Evolutionary conservation across 768 basidiomycete genomes (phyloP), one percentile per base, ranked within the genome.

Genomic region (Boletus huronensis): DNA sequence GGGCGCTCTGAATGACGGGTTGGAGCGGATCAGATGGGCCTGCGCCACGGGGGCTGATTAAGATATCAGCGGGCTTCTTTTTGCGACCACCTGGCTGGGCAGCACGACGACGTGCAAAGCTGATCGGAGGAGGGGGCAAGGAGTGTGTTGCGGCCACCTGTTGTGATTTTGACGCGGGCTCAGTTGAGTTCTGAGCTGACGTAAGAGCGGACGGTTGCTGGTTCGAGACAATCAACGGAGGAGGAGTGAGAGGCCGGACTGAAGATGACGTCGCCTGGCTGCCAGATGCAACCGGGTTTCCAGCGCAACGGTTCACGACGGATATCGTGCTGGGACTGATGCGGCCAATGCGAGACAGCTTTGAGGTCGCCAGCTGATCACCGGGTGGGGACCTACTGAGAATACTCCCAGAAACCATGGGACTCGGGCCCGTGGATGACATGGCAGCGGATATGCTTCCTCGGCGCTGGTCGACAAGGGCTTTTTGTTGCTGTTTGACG

Each of bases 31-130:
- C 83, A 17, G 67, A 71, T 0, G 70, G 64, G 29, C 80, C 77
- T 5, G 75, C 65, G 56, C 84, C 85, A 49, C 85, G 76, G 10
- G 88, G 87, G 59, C 82, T 86, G 75, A 91, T 89, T 57, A 89
- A 63, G 57, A 90, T 87, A 63, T 90, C 88, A 2, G 88, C 87
- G 0, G 88, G 88, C 69, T 89, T 90, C 71, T 77, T 87, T 67
- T 80, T 82, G 43, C 75, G 77, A 1, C 66, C 72, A n/a, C 84
- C 82, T 13, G 84, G 59, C 53, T 83, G 83, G 26, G 80, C 81
- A 10, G 87, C 84, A 43, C 88, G 82, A 50, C 89, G 87, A 35
- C 82, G 80, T 14, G 87, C 85, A 69, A 90, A 90, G 69, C 85
- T 88, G 66, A 87, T 88, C 28, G 88, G 82, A 13, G 84, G 86